Evolutionary conservation across 129 eudicot genomes (phyloP).

Genomic region (Scalesia atractyloides): DNA sequence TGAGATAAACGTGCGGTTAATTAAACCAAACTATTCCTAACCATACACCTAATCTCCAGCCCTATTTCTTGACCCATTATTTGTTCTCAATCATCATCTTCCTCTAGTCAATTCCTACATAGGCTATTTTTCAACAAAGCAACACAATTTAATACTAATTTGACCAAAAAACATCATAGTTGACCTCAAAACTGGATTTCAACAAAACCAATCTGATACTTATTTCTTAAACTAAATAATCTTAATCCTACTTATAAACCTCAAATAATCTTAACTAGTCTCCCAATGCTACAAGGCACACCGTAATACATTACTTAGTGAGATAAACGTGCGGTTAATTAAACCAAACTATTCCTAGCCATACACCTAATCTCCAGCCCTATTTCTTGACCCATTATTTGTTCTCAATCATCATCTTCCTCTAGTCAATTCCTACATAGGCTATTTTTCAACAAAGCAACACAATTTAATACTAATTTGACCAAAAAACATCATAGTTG

Average conservation of each 20-base stretch:
- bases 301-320: constrained; percentile 8
- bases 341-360: not conserved
- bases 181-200: constrained; percentile 13
- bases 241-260: not conserved
- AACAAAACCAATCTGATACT: constrained; percentile 7
- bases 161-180: constrained; percentile 1
- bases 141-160: not conserved
- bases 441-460: too few relatives aligned
- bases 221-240: not conserved
- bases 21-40: not conserved
- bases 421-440: too few relatives aligned
- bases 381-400: not conserved
- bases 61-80: not conserved
- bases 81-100: not conserved
- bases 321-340: not conserved
- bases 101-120: constrained; percentile 9
- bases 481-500: constrained; percentile 3
- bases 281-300: not conserved
- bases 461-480: not conserved
- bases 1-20: not conserved
- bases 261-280: too few relatives aligned
- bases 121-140: too few relatives aligned
- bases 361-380: constrained; percentile 1
- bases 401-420: not conserved
- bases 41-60: constrained; percentile 3